Evolutionary conservation across 345 rosid species (phyloP), one percentile per base, ranked within the genome.

Genomic region (Euphorbia pulcherrima): DNA sequence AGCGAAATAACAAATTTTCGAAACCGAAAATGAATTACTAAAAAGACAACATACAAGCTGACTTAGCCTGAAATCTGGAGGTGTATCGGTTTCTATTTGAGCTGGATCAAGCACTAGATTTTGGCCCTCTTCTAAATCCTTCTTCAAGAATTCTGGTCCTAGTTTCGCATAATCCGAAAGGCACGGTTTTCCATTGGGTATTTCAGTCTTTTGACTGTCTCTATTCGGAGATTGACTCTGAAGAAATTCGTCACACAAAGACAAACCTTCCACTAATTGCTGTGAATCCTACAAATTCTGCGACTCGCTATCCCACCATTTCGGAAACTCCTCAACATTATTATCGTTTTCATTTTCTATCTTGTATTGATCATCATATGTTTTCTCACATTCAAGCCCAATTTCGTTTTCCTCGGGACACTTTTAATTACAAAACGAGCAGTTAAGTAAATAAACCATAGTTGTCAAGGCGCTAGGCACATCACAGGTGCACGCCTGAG

Each of bases 11-110:
- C 46, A 47, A 5, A 30, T 17, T 10, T 12, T 27, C 2, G 12
- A 56, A 48, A n/a, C 21, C 46, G 29, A 18, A 41, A n/a, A 9
- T 8, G 44, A 65, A 35, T 8, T 16, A 12, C 2, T 48, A 10
- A 8, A 48, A 29, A 23, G 12, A 67, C 1, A 52, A 78, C 83
- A 63, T 87, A 94, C 97, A 72, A 94, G 95, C 76, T 91, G 96
- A 83, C 99, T 94, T 59, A 94, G 85, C 61, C 91, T 84, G 75
- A 88, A 91, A 35, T 94, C 99, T 10, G 99, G 92, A 71, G 95
- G 96, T 48, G 97, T 94, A 73, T 94, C 96, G 0, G 87, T 88
- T 44, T 93, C 97, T 69, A 89, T 84, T 77, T 88, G 80, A 8
- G 95, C 78, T 3, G 89, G 96, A 77, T 89, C 99, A 81, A 81